Conservation (phyloP, 2,329 filamentous ascomycete species). For the Colletotrichum orbiculare region DNA sequence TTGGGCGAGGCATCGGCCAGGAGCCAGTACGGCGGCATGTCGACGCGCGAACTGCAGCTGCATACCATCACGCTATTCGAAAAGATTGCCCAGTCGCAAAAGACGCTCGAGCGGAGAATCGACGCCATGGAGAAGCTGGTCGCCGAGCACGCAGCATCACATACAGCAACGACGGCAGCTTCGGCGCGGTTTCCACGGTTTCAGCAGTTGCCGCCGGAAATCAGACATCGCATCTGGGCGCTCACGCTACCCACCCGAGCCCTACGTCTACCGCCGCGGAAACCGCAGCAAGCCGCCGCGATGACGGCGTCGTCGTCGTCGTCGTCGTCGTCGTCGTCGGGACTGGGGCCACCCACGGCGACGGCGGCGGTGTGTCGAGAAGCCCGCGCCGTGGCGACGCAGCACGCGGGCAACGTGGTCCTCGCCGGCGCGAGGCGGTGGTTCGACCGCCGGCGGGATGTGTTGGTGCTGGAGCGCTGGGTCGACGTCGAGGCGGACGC, state of each 20-base stretch:
- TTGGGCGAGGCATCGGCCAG: background rate
- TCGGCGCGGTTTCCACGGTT: conserved; percentile 22
- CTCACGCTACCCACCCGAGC: conserved; percentile 12
- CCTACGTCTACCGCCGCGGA: conserved; percentile 1
- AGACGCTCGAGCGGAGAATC: conserved; percentile 12
- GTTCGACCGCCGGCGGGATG: conserved; percentile 25
- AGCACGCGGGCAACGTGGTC: background rate
- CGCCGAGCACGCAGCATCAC: background rate
- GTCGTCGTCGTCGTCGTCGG: no score
- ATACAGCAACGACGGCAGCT: background rate
- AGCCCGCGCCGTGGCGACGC: conserved; percentile 21
- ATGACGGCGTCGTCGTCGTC: no score
- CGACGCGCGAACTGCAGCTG: conserved; percentile 4
- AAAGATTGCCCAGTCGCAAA: conserved; percentile 30
- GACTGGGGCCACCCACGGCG: conserved; percentile 1
- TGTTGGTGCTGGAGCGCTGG: conserved; percentile 29
- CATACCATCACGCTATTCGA: conserved; percentile 25
- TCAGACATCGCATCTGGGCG: conserved; percentile 21
- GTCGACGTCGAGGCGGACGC: conserved; percentile 12
- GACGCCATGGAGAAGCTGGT: conserved; percentile 24
- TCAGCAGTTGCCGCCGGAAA: conserved; percentile 25
- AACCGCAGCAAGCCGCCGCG: background rate
- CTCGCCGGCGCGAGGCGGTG: conserved; percentile 6
- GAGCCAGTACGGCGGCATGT: background rate
- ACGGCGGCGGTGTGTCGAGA: conserved; percentile 23